A percentile compares a stretch with the other conserved stretches of the same genome.
Conservation (phyloP, 1,139 yeast species). For the Magnusiomyces suaveolens region DNA sequence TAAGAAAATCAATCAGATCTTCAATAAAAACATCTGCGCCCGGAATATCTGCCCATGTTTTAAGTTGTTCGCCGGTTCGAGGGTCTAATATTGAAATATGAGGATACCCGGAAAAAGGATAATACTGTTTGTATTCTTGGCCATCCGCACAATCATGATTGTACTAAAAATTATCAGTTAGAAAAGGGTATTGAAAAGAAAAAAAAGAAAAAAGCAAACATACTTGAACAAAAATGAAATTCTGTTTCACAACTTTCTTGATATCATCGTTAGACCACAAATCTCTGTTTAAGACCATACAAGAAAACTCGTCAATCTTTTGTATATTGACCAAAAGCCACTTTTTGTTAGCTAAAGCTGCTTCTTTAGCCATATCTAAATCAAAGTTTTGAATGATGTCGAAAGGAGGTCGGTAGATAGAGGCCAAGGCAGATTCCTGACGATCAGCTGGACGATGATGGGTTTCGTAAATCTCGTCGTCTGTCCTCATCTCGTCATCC, state of each 20-base stretch:
- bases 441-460: neutral
- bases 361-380: slow-evolving; percentile 59
- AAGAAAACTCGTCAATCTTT: slow-evolving; percentile 71
- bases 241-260: slow-evolving; percentile 51
- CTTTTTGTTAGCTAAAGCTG: slow-evolving; percentile 54
- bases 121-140: slow-evolving; percentile 56
- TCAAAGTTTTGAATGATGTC: slow-evolving; percentile 63
- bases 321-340: slow-evolving; percentile 89
- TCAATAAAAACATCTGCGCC: slow-evolving; percentile 46
- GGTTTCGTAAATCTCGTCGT: neutral
- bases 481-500: neutral
- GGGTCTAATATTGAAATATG: slow-evolving; percentile 92
- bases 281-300: slow-evolving; percentile 87
- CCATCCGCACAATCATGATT: slow-evolving; percentile 73
- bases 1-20: slow-evolving; percentile 37
- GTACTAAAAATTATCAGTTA: slow-evolving; percentile 42
- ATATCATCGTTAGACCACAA: slow-evolving; percentile 71
- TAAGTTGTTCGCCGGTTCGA: slow-evolving; percentile 82
- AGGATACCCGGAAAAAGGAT: slow-evolving; percentile 61
- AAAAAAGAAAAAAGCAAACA: neutral
- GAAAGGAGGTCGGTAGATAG: slow-evolving; percentile 84
- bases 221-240: slow-evolving; percentile 63
- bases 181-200: neutral
- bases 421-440: slow-evolving; percentile 61
- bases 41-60: slow-evolving; percentile 63